Evolutionary conservation across 768 basidiomycete species (phyloP), one percentile per base, ranked within the genome.

Genomic region (Melanogaster broomeanus): DNA sequence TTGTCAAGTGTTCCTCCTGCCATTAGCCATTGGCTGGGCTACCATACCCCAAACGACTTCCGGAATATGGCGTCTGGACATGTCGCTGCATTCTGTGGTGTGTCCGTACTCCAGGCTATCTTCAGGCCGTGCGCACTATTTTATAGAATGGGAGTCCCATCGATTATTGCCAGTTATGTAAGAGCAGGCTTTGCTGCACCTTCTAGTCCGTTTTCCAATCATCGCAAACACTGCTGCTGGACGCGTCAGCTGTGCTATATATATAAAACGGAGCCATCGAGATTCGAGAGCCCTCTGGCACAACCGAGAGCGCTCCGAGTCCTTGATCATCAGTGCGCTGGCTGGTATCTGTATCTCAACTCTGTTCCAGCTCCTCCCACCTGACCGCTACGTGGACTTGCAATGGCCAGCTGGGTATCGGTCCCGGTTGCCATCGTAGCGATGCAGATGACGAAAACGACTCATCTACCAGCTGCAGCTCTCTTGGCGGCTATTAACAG

Each of bases 391-490:
- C 59, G 52, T 73, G 24, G 61, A 78, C n/a, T 60, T 81, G 24
- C 53, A 69, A 40, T 84, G 80, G 81, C 66, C 50, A n/a, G 60
- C 54, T 24, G 60, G 41, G 6, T 83, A 12, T 71, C 78, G 0
- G 75, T 74, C 46, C 75, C 76, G 2, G 56, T 67, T 15, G 48
- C 75, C 21, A 60, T 79, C 33, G 75, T 79, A 16, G 59, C 70
- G 21, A 81, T 83, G 82, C 78, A 81, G 55, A 66, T 82, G 44
- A 79, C 79, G 9, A 62, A 61, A 10, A 83, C 77, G 6, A 74
- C 73, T 9, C 81, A 82, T 59, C 82, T 81, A 3, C 81, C 82
- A 19, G 80, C 79, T 45, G 82, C 81, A 50, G 81, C 81, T 19
- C 67, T 82, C 30, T 66, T 82, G 10, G 74, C 79, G 18, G 72